Conservation (phyloP, 2,329 filamentous ascomycete species). For the Trichoderma pleuroti region DNA sequence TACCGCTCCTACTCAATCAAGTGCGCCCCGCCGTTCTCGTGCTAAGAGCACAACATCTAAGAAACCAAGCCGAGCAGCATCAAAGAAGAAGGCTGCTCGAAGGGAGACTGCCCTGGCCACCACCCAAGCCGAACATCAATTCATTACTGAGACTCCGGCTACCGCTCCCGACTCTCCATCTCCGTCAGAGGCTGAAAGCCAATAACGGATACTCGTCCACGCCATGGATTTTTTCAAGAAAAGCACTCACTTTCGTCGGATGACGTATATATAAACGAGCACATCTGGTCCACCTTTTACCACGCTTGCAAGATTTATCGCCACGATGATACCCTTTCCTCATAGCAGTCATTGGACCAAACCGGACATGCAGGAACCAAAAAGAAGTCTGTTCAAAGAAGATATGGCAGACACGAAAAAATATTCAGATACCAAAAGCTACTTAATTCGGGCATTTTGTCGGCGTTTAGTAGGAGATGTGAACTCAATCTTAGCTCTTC, state of each 20-base stretch:
- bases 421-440: neutral
- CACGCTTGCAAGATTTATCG: neutral
- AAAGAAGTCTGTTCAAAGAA: neutral
- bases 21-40: neutral
- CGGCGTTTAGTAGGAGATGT: slow-evolving; percentile 12
- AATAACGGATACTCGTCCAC: neutral
- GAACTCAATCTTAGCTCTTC: slow-evolving; percentile 1
- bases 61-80: slow-evolving; percentile 13
- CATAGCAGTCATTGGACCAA: slow-evolving; percentile 1
- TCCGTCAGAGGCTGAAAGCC: neutral
- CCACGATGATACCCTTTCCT: slow-evolving; percentile 6
- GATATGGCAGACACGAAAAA: neutral
- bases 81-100: slow-evolving; percentile 17
- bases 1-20: neutral
- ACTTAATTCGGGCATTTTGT: slow-evolving; percentile 13
- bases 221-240: neutral
- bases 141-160: neutral
- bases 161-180: neutral
- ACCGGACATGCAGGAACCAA: neutral
- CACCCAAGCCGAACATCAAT: neutral
- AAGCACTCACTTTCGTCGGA: neutral
- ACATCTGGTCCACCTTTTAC: neutral
- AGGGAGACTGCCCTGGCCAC: slow-evolving; percentile 1
- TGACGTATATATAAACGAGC: slow-evolving; percentile 13
- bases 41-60: neutral